Evolutionary conservation across 805 yeast genomes (phyloP).

Genomic region (Lipomyces starkeyi): DNA sequence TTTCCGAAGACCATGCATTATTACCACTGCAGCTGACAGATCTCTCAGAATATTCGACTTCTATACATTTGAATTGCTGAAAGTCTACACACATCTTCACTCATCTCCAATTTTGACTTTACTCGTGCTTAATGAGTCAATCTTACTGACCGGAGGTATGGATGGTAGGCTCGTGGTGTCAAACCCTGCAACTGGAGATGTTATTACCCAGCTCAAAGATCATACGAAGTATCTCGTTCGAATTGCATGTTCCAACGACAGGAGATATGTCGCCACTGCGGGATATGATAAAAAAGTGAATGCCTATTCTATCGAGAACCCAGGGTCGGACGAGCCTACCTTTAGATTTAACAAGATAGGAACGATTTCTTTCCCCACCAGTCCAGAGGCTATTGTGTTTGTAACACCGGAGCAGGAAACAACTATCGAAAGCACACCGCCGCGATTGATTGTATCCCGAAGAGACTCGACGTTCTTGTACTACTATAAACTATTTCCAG

Average conservation of each 20-base stretch:
- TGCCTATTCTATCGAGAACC: conserved; percentile 24
- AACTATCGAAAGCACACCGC: conserved; percentile 9
- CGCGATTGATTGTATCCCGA: conserved; percentile 33
- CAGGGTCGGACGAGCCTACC: background rate
- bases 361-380: conserved; percentile 30
- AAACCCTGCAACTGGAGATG: conserved; percentile 28
- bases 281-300: conserved; percentile 42
- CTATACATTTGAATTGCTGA: conserved; percentile 31
- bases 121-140: conserved; percentile 40
- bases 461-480: conserved; percentile 39
- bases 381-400: conserved; percentile 37
- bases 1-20: conserved; percentile 29
- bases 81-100: conserved; percentile 28
- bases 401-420: background rate
- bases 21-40: conserved; percentile 34
- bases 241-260: conserved; percentile 46
- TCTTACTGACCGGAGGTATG: conserved; percentile 57
- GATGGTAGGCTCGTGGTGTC: conserved; percentile 53
- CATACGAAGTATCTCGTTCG: conserved; percentile 51
- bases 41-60: conserved; percentile 36
- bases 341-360: conserved; percentile 19
- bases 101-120: conserved; percentile 34
- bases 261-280: conserved; percentile 50
- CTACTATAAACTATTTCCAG: conserved; percentile 34
- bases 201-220: conserved; percentile 42